These are phyloP conservation scores for Papiliotrema laurentii DNA, from an alignment of 1,284 basidiomycete genomes.

Conservation along the genomic window DNA sequence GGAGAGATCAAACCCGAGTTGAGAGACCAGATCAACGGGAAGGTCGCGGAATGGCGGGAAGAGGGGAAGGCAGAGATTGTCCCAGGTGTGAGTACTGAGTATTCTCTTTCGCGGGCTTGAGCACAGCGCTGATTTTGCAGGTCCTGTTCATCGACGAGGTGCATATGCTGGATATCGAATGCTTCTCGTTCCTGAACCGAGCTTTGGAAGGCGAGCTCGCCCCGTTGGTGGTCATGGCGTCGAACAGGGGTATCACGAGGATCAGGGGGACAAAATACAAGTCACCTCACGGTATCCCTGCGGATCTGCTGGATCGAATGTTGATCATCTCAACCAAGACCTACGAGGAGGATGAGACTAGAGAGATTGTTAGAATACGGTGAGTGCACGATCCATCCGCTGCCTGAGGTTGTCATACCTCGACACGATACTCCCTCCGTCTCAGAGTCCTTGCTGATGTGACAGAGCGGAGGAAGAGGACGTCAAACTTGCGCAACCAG, in stretches of 20 bases:
- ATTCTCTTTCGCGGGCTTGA: not conserved
- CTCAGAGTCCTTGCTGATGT: not conserved
- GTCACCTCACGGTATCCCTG: conserved; percentile 90
- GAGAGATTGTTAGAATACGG: conserved; percentile 89
- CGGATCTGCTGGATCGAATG: conserved; percentile 89
- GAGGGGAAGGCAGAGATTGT: conserved; percentile 98
- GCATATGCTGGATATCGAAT: conserved; percentile 99
- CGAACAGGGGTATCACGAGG: conserved; percentile 88
- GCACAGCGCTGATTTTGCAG: conserved; percentile 46
- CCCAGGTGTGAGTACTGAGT: conserved; percentile 70
- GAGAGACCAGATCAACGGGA: conserved; percentile 92
- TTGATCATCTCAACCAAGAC: conserved; percentile 91
- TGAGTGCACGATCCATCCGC: conserved; percentile 28
- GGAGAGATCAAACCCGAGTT: conserved; percentile 98
- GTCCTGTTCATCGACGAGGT: conserved; percentile 92
- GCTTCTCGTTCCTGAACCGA: conserved; percentile 96
- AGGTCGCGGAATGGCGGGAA: conserved; percentile 96
- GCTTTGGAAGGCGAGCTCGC: conserved; percentile 91
- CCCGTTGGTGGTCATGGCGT: conserved; percentile 97
- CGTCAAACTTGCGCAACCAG: conserved; percentile 72
- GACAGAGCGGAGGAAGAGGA: conserved; percentile 90
- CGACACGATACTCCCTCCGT: not conserved
- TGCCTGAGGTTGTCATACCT: too few relatives aligned
- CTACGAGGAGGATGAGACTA: conserved; percentile 80
- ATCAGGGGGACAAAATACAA: conserved; percentile 94